Evolutionary conservation across 2,329 filamentous ascomycete genomes (phyloP), one percentile per base, ranked within the genome.

Genomic region (Calonectria pteridis): DNA sequence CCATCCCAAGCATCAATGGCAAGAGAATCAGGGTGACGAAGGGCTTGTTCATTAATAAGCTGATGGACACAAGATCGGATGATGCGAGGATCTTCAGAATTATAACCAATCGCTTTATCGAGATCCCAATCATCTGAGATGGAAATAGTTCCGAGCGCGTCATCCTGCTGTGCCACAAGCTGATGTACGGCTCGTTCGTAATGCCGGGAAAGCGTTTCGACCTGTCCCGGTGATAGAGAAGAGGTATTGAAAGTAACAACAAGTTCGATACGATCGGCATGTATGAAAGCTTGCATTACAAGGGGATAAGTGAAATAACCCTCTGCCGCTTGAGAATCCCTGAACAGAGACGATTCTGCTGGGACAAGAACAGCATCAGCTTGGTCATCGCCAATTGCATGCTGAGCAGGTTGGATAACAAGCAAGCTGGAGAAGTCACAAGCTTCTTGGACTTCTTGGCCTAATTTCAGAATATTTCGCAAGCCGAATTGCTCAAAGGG

Each of bases 361-460:
- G 26, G 64, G 7, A 67, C 16, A 1, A 67, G 31, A 20, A 67
- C 50, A n/a, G 65, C 10, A n/a, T 67, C 37, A 2, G 9, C 23
- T 10, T 50, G n/a, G 9, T 40, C 28, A 4, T 58, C 28, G 4
- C 26, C 16, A 3, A 33, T 37, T 13, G 31, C n/a, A 26, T 46
- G 59, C 23, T 67, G 65, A 23, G 65, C 26, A 1, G 73, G 73
- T 20, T 82, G 82, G 4, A 84, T 74, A 3, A 82, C 78, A 1
- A 84, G 67, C 10, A 83, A 69, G 1, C 77, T 83, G 31, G 80
- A 79, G 28, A 84, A 84, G 0, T 69, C 69, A 40, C 79, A 81
- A 1, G 76, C 79, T 7, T 74, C 49, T 2, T 69, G 69, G 11
- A 58, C 53, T 3, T 74, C 75, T 4, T 69, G 4, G 16, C 67